Evolutionary conservation across 345 rosid species (phyloP).

Genomic region (Linum lewisii): DNA sequence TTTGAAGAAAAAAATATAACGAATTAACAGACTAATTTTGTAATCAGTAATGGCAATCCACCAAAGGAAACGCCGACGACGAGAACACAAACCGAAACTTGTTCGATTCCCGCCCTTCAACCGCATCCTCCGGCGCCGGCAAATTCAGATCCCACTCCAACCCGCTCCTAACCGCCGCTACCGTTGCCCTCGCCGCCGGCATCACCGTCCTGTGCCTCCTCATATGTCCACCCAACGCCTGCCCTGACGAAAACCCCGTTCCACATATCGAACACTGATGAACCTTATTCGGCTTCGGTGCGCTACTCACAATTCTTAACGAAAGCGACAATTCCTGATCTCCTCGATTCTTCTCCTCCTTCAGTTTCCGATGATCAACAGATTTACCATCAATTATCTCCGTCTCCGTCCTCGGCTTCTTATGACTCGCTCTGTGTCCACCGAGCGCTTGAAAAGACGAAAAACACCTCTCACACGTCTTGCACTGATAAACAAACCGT

Average conservation of each 20-base stretch:
- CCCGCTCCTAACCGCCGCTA: background rate
- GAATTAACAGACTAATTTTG: background rate
- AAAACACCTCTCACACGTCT: constrained; percentile 74
- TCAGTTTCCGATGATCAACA: background rate
- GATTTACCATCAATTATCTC: background rate
- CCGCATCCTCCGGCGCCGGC: constrained; percentile 21
- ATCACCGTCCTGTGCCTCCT: constrained; percentile 6
- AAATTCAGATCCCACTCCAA: constrained; percentile 13
- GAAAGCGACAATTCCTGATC: background rate
- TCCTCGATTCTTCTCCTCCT: background rate
- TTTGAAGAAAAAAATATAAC: background rate
- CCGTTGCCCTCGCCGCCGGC: background rate
- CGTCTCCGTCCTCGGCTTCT: constrained; percentile 26
- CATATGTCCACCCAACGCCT: constrained; percentile 8
- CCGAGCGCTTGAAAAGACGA: constrained; percentile 95
- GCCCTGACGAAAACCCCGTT: constrained; percentile 7
- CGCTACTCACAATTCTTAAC: constrained; percentile 1
- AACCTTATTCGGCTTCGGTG: constrained; percentile 5
- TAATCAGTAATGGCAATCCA: constrained; percentile 23
- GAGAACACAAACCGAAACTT: constrained; percentile 23
- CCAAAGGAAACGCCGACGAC: constrained; percentile 36
- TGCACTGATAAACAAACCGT: constrained; percentile 60
- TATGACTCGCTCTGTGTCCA: constrained; percentile 52
- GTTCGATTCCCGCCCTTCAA: constrained; percentile 3
- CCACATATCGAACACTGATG: constrained; percentile 9